Evolutionary conservation across 306 rosid species (phyloP).

Genomic region (Fragaria vesca): DNA sequence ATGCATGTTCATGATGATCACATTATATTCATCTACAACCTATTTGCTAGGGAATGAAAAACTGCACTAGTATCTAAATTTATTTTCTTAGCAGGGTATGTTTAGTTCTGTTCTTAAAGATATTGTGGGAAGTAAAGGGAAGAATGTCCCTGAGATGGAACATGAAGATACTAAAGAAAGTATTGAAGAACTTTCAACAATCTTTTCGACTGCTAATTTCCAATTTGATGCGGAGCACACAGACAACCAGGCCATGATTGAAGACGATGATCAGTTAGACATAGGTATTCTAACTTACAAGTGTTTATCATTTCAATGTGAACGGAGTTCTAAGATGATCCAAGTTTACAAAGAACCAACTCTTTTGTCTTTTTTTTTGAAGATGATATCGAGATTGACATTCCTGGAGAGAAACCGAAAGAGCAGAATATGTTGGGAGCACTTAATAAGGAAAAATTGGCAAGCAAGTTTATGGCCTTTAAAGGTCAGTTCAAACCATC

Average conservation of each 20-base stretch:
- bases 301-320: not conserved
- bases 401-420: slow-evolving; percentile 56
- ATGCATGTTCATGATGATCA: slow-evolving; percentile 1
- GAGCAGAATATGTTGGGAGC: slow-evolving; percentile 62
- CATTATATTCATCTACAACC: not conserved
- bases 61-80: not conserved
- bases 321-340: not conserved
- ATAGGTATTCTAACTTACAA: slow-evolving; percentile 42
- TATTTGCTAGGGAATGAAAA: slow-evolving; percentile 10
- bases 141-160: slow-evolving; percentile 50
- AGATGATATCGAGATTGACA: slow-evolving; percentile 72
- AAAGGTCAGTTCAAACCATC: slow-evolving; percentile 52
- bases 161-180: slow-evolving; percentile 57
- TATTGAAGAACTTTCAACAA: slow-evolving; percentile 48
- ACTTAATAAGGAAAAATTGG: slow-evolving; percentile 66
- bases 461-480: slow-evolving; percentile 62
- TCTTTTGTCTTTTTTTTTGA: not conserved
- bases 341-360: not conserved
- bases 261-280: slow-evolving; percentile 42
- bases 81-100: slow-evolving; percentile 52
- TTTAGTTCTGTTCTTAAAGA: slow-evolving; percentile 79
- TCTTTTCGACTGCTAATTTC: slow-evolving; percentile 64
- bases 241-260: slow-evolving; percentile 39
- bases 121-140: slow-evolving; percentile 64
- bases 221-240: slow-evolving; percentile 33